Evolutionary conservation across 768 basidiomycete genomes (phyloP).

Genomic region (Rhodotorula diobovata): DNA sequence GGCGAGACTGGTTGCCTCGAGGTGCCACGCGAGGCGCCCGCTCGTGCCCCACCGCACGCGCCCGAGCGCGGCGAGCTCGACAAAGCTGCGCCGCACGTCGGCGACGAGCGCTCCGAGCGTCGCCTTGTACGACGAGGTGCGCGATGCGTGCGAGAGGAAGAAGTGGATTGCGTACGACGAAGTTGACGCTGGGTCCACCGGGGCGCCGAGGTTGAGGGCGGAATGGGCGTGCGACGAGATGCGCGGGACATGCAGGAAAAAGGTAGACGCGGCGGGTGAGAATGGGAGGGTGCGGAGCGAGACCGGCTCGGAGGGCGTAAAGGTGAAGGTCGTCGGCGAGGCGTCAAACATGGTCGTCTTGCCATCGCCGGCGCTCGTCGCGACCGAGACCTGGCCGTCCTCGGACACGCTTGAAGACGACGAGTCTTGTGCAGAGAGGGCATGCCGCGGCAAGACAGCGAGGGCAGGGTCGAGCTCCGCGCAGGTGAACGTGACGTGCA

Average conservation of each 20-base stretch:
- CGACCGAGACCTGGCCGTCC: slow-evolving; percentile 21
- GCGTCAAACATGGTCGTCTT: slow-evolving; percentile 24
- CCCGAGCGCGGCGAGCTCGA: slow-evolving; percentile 24
- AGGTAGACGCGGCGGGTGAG: slow-evolving; percentile 26
- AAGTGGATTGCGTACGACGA: slow-evolving; percentile 31
- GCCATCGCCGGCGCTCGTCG: neutral
- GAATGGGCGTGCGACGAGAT: slow-evolving; percentile 2
- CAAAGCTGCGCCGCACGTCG: slow-evolving; percentile 30
- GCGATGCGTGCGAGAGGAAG: slow-evolving; percentile 19
- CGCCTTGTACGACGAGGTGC: slow-evolving; percentile 17
- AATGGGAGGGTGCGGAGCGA: slow-evolving; percentile 1
- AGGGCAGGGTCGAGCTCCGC: slow-evolving; percentile 23
- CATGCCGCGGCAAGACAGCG: neutral
- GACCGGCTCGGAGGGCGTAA: slow-evolving; percentile 34
- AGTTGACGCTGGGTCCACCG: neutral
- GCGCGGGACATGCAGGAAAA: slow-evolving; percentile 31
- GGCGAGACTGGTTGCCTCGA: slow-evolving; percentile 18
- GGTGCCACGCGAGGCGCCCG: slow-evolving; percentile 31
- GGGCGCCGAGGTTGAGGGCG: neutral
- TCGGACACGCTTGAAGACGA: neutral
- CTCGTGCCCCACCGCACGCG: slow-evolving; percentile 21
- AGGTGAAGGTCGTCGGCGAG: slow-evolving; percentile 20
- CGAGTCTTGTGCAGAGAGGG: neutral
- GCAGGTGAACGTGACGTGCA: slow-evolving; percentile 24
- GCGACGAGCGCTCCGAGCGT: slow-evolving; percentile 20